Base-by-base conservation (phyloP, 225 moss, liverwort and hornwort genomes). In the Anthoceros angustus region DNA sequence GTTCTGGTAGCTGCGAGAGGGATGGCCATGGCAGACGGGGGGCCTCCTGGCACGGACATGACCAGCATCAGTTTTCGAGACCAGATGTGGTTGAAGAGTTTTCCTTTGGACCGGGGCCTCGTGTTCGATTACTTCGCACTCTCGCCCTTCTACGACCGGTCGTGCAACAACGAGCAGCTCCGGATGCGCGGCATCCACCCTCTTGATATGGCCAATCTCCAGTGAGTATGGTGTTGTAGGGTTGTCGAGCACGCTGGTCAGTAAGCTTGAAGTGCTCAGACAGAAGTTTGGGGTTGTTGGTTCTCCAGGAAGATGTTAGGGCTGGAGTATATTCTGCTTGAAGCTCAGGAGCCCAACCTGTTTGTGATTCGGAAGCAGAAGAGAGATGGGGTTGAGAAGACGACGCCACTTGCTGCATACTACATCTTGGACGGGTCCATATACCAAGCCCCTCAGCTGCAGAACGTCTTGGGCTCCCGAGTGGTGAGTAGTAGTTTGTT, bases 371-470 rank as follows among this genome's bases (percentile, higher is more conserved):
- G 89, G 32, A 95, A 91, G 78, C 91, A 98, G 77, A 98, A 92
- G 70, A 86, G 92, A 41, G 98, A 98, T 40, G 77, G 83, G 21
- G 88, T 91, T 69, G 92, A 98, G 70, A 98, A 89, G 76, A 80
- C 80, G 18, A 84, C 83, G 20, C 77, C 79, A 41, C 79, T 84
- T 69, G 75, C 89, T 64, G 89, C 87, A 7, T 98, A 92, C 63
- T 98, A 98, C 71, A 79, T 92, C n/a, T 74, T 98, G 25, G 98
- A 98, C 70, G 98, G 98, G 25, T 98, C 98, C 40, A 92, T 98
- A 68, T 98, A 98, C 65, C 98, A 98, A 79, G 85, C 98, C 62
- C 98, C 98, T 73, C 98, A 98, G 69, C 74, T 98, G 66, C 86
- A 92, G 79, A 89, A 77, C 73, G 98, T 98, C 71, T 84, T 98